Percentiles rank a stretch among this genome's conserved stretches.
phyloP scores from a whole-genome alignment of 768 basidiomycete genomes.

The Scleroderma citrinum region DNA sequence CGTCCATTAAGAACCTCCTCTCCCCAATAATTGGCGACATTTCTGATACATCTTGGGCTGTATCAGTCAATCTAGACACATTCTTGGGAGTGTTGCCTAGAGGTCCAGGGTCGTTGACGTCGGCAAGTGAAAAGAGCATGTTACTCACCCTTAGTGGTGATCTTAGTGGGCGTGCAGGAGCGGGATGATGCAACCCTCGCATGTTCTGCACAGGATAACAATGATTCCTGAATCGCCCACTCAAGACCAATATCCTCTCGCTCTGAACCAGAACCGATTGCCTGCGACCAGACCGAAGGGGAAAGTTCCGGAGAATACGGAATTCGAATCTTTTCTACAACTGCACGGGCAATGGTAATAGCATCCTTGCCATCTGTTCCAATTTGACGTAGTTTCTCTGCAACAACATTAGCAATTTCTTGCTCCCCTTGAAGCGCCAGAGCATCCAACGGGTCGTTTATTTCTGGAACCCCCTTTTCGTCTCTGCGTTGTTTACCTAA shows the following conservation, averaged over 20 bases:
- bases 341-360: constrained; percentile 3
- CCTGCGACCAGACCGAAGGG: constrained; percentile 6
- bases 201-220: constrained; percentile 11
- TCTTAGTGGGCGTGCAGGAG: background rate
- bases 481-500: background rate
- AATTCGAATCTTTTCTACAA: constrained; percentile 5
- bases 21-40: constrained; percentile 54
- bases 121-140: background rate
- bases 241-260: constrained; percentile 18
- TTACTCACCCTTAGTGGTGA: constrained; percentile 8
- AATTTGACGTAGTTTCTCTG: constrained; percentile 36
- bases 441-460: constrained; percentile 10
- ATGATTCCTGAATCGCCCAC: constrained; percentile 27
- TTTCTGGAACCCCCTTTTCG: constrained; percentile 1
- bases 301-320: constrained; percentile 3
- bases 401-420: constrained; percentile 42
- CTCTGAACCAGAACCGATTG: constrained; percentile 3
- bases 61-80: background rate
- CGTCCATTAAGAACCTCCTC: constrained; percentile 52
- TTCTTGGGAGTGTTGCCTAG: constrained; percentile 1
- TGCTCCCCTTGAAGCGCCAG: constrained; percentile 31
- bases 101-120: background rate
- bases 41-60: background rate
- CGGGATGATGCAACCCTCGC: background rate
- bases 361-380: constrained; percentile 2